Conservation (phyloP, 2,329 filamentous ascomycete genomes). For the Nannizziopsis arthrosporioides region DNA sequence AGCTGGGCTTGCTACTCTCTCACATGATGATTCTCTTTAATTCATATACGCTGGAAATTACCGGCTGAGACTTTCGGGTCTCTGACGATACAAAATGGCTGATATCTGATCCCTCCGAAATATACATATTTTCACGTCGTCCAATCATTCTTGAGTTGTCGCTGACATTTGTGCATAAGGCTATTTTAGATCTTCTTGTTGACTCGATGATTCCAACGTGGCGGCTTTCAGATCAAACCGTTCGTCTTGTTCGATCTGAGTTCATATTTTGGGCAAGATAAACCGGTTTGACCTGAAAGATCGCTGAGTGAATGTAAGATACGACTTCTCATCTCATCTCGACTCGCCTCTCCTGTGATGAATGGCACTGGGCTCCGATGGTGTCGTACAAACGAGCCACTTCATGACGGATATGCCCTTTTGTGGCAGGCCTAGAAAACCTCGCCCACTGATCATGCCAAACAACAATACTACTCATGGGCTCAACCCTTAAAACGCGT, state of each 20-base stretch:
- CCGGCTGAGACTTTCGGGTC: slow-evolving; percentile 64
- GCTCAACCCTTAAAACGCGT: not conserved
- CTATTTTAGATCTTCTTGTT: no score
- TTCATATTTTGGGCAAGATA: no score
- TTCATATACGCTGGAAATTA: slow-evolving; percentile 82
- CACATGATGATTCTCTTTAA: slow-evolving; percentile 18
- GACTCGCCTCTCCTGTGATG: slow-evolving; percentile 49
- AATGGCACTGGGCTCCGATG: slow-evolving; percentile 97
- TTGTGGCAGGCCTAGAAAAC: slow-evolving; percentile 99
- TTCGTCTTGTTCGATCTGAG: no score
- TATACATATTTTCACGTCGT: not conserved
- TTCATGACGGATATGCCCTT: slow-evolving; percentile 74
- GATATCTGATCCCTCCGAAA: slow-evolving; percentile 11
- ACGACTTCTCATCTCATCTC: slow-evolving; percentile 13
- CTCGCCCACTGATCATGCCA: slow-evolving; percentile 74
- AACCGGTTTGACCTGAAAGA: not conserved
- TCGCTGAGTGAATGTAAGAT: slow-evolving; percentile 7
- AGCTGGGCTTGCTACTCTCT: not conserved
- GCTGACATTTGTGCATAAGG: slow-evolving; percentile 2
- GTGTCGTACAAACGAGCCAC: slow-evolving; percentile 39
- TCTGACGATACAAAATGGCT: slow-evolving; percentile 72
- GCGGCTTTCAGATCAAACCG: no score
- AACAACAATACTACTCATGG: not conserved
- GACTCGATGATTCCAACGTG: no score
- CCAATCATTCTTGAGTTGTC: not conserved